Evolutionary conservation across 164 flowering plant species (phyloP).

Genomic region (Houttuynia cordata): DNA sequence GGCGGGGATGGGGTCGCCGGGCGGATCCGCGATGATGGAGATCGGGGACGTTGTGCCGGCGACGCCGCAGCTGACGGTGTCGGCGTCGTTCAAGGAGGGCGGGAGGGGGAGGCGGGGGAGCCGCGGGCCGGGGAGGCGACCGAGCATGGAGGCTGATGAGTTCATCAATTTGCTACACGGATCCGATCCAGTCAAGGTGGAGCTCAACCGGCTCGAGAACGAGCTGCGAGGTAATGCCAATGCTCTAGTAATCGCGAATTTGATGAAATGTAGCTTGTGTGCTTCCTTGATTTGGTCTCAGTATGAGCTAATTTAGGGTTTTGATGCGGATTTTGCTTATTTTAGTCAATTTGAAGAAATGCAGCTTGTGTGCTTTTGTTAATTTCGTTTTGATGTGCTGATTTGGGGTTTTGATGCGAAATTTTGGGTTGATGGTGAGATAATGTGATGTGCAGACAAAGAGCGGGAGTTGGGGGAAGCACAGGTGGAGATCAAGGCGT

Average conservation of each 20-base stretch:
- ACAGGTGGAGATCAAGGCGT: slow-evolving; percentile 46
- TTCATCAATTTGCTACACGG: slow-evolving; percentile 45
- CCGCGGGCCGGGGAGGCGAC: neutral
- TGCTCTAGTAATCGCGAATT: too few relatives aligned
- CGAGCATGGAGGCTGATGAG: slow-evolving; percentile 29
- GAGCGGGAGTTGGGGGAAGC: slow-evolving; percentile 64
- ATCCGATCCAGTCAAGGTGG: slow-evolving; percentile 56
- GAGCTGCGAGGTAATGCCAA: slow-evolving; percentile 41
- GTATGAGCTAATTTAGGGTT: neutral
- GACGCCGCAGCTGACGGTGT: neutral
- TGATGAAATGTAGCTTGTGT: neutral
- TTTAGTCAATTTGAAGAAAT: neutral
- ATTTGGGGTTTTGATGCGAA: neutral
- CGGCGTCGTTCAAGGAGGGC: neutral
- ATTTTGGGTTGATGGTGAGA: neutral
- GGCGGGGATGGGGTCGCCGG: too few relatives aligned
- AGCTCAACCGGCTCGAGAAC: slow-evolving; percentile 63
- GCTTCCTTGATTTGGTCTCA: neutral
- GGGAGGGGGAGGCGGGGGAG: neutral
- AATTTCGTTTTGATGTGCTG: neutral
- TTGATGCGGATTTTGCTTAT: neutral
- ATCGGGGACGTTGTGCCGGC: neutral
- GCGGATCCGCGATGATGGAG: neutral
- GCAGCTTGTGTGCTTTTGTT: neutral
- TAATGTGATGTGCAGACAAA: slow-evolving; percentile 30